Conservation (phyloP, 805 yeast species). For the Jamesozyma piceae region DNA sequence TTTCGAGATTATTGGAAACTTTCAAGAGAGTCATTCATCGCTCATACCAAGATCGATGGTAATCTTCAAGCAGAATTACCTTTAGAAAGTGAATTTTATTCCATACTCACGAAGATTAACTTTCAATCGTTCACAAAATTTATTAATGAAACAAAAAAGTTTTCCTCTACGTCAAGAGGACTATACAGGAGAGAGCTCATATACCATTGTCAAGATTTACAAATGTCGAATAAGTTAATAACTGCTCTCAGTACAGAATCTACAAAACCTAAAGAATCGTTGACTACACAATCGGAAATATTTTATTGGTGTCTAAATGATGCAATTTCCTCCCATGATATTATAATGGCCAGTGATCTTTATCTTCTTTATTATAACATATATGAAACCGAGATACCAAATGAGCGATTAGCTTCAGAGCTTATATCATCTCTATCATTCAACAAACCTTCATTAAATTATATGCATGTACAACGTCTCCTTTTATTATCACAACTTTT, state of each 20-base stretch:
- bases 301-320: constrained; percentile 13
- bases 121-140: neutral
- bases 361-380: constrained; percentile 14
- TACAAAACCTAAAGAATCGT: neutral
- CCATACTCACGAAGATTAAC: neutral
- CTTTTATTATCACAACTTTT: constrained; percentile 10
- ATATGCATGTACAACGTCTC: constrained; percentile 11
- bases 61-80: neutral
- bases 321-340: constrained; percentile 11
- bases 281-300: neutral
- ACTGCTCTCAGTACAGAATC: neutral
- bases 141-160: neutral
- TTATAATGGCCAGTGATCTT: constrained; percentile 16
- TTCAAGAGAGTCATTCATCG: neutral
- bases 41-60: neutral
- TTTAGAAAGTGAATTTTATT: no score
- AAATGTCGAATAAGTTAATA: neutral
- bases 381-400: constrained; percentile 4
- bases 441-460: constrained; percentile 17
- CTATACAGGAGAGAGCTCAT: constrained; percentile 9
- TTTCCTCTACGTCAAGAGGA: constrained; percentile 7
- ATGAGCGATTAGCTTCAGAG: constrained; percentile 4
- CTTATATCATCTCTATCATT: constrained; percentile 17
- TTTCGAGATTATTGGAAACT: constrained; percentile 4
- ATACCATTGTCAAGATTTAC: neutral